Evolutionary conservation across 2,329 filamentous ascomycete species (phyloP).

Genomic region (Cladosporium sp.): DNA sequence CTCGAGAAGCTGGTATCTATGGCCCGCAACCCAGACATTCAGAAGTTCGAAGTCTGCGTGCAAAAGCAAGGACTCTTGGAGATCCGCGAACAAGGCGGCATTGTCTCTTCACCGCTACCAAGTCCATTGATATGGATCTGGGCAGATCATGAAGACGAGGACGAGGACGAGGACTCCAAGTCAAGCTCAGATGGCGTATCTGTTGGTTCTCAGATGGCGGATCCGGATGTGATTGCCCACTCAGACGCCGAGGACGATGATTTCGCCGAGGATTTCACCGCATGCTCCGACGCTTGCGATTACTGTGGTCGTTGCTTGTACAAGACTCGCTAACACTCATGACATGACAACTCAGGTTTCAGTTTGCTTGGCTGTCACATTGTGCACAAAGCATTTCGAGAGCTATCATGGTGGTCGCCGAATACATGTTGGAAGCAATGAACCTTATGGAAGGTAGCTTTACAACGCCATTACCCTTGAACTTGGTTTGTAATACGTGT

Average conservation of each 20-base stretch:
- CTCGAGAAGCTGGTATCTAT: constrained; percentile 30
- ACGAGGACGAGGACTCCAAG: neutral
- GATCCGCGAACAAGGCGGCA: constrained; percentile 23
- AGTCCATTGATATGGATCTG: constrained; percentile 10
- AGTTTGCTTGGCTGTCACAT: too few relatives aligned
- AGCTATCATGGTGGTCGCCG: too few relatives aligned
- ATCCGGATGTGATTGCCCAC: constrained; percentile 3
- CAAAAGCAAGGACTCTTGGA: constrained; percentile 31
- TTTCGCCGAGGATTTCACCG: constrained; percentile 15
- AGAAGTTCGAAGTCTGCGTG: constrained; percentile 34
- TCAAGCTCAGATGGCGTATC: neutral
- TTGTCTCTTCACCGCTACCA: neutral
- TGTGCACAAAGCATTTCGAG: neutral
- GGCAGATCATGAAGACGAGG: neutral
- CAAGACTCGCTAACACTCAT: neutral
- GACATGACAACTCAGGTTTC: too few relatives aligned
- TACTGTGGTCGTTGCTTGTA: constrained; percentile 15
- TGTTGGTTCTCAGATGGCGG: neutral
- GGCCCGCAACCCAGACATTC: constrained; percentile 17
- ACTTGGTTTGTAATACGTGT: too few relatives aligned
- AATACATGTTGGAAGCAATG: too few relatives aligned
- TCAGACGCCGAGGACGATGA: constrained; percentile 13
- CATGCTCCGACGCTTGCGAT: constrained; percentile 15
- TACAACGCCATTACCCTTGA: too few relatives aligned
- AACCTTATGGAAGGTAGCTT: too few relatives aligned